Conservation (phyloP, 441 rosid genomes). For the Lepidium campestre region DNA sequence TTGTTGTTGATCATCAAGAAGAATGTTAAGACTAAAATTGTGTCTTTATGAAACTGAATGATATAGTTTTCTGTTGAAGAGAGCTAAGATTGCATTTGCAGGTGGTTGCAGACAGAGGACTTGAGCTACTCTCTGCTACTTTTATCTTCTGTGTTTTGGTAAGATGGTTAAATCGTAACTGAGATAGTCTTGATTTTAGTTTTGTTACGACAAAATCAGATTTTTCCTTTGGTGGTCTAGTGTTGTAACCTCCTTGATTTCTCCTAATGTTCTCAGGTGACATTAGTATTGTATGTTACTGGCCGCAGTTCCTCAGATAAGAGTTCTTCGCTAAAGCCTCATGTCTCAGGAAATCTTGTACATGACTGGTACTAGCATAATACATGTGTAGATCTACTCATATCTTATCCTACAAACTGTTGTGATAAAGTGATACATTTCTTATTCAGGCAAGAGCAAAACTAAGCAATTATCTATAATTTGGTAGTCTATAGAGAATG, state of each 20-base stretch:
- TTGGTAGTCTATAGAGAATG: neutral
- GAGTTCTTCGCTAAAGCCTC: conserved; percentile 76
- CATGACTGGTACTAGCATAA: conserved; percentile 61
- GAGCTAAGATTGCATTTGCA: conserved; percentile 15
- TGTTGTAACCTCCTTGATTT: neutral
- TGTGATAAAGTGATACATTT: neutral
- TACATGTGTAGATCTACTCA: neutral
- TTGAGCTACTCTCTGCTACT: conserved; percentile 75
- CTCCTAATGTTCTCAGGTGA: conserved; percentile 39
- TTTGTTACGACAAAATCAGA: neutral
- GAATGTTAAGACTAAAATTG: neutral
- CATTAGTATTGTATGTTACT: conserved; percentile 48
- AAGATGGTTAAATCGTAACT: conserved; percentile 26
- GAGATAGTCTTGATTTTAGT: neutral
- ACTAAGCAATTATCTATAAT: neutral
- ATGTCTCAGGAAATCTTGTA: conserved; percentile 61
- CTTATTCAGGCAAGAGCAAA: neutral
- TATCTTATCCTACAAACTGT: neutral
- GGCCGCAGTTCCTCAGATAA: conserved; percentile 56
- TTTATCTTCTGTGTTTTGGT: conserved; percentile 67
- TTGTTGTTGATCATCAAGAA: neutral
- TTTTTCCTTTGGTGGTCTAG: neutral
- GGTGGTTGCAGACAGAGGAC: conserved; percentile 79
- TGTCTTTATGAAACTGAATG: neutral
- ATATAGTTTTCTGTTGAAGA: too few relatives aligned